Evolutionary conservation across 2,329 filamentous ascomycete species (phyloP), one percentile per base, ranked within the genome.

Genomic region (Xylogone sp.): DNA sequence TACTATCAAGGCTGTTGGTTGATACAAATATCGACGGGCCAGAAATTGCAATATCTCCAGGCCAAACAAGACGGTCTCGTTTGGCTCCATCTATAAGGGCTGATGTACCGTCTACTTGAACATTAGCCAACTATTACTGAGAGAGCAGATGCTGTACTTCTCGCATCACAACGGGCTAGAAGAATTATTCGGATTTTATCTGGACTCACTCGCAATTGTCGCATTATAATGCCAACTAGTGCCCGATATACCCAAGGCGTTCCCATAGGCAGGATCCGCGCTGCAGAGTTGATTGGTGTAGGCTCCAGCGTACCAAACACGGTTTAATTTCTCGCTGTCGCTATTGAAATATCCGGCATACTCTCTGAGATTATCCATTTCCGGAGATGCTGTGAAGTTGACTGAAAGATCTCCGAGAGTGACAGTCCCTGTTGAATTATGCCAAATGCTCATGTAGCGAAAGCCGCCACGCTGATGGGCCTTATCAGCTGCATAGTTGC

Each of bases 31-130:
- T 8, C 27, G n/a, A n/a, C n/a, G n/a, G n/a, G 27, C 80, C 69
- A 3, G 79, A 76, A 53, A 83, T 78, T 3, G 74, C 73, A 70
- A 84, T 79, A 59, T 86, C 82, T 1, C 82, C 82, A 10, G 81
- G 75, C 80, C 81, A 85, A 2, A 84, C 76, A 18, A 80, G 68
- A 8, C 79, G 72, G 58, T 84, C 81, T 27, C 81, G 71, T 61
- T 84, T 84, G 1, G 78, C 77, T 13, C 81, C 81, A 60, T 84
- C 81, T 1, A 64, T 62, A 46, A 69, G 2, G 63, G 54, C n/a
- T n/a, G n/a, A n/a, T n/a, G n/a, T n/a, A n/a, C n/a, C n/a, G n/a
- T n/a, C n/a, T n/a, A n/a, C n/a, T n/a, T n/a, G n/a, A n/a, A n/a
- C n/a, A n/a, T n/a, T n/a, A n/a, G n/a, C n/a, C n/a, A n/a, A n/a